These are phyloP conservation scores for Fusarium buharicum DNA, from an alignment of 2,329 filamentous ascomycete genomes.

Conservation along the genomic window DNA sequence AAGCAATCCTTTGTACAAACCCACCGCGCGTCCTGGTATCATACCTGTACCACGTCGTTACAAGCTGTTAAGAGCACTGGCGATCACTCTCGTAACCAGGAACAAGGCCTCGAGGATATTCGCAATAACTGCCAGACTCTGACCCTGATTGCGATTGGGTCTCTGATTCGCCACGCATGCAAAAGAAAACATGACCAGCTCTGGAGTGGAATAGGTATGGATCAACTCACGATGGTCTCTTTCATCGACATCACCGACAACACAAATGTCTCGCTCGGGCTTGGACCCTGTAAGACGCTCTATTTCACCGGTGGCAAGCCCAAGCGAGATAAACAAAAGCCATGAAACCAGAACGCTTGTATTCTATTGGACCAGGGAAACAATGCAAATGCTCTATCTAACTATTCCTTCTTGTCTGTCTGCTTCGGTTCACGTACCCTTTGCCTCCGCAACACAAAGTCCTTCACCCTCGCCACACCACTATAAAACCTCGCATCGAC, in stretches of 20 bases:
- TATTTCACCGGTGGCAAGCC: constrained; percentile 17
- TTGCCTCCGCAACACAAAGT: constrained; percentile 17
- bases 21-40: constrained; percentile 23
- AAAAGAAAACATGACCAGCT: no score
- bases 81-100: not conserved
- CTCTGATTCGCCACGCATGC: no score
- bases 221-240: no score
- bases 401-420: constrained; percentile 33
- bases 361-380: constrained; percentile 22
- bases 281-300: constrained; percentile 4
- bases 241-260: not conserved
- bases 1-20: constrained; percentile 1
- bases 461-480: constrained; percentile 30
- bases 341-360: constrained; percentile 31
- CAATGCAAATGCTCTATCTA: constrained; percentile 31
- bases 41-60: constrained; percentile 14
- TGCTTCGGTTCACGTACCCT: constrained; percentile 22
- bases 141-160: constrained; percentile 24
- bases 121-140: constrained; percentile 5
- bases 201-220: no score
- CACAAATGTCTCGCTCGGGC: constrained; percentile 27
- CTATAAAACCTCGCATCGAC: constrained; percentile 46
- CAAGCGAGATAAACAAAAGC: constrained; percentile 3
- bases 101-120: not conserved
- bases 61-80: not conserved